A percentile compares a stretch with the other conserved stretches of the same genome.
Conservation (phyloP, 2,329 filamentous ascomycete genomes). For the Fusarium fracticaudum region DNA sequence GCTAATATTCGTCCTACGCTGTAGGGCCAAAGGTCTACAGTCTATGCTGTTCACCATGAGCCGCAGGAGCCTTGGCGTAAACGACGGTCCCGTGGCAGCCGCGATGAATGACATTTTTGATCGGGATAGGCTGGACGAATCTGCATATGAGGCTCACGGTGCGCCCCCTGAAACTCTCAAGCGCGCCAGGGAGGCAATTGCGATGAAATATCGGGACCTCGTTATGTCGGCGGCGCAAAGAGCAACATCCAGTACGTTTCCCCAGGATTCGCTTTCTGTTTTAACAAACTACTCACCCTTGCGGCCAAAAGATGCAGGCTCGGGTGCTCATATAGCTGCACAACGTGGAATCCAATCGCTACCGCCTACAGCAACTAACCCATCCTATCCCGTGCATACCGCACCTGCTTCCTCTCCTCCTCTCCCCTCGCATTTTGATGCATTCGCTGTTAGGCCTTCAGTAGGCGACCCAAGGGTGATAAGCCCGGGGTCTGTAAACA, state of each 20-base stretch:
- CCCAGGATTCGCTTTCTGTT: neutral
- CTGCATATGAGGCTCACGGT: neutral
- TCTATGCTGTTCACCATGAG: constrained; percentile 45
- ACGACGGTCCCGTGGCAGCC: constrained; percentile 24
- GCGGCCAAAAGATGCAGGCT: constrained; percentile 10
- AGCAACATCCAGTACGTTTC: constrained; percentile 22
- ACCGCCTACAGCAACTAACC: constrained; percentile 10
- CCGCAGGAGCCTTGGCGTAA: constrained; percentile 40
- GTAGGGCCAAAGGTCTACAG: constrained; percentile 39
- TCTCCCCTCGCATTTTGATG: constrained; percentile 12
- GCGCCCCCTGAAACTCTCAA: constrained; percentile 11
- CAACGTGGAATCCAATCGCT: constrained; percentile 10
- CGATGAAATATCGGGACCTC: constrained; percentile 11
- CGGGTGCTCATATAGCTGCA: neutral
- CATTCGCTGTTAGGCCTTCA: neutral
- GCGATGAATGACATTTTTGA: constrained; percentile 39
- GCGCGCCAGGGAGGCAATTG: constrained; percentile 10
- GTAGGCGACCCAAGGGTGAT: neutral
- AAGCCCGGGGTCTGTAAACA: constrained; percentile 8
- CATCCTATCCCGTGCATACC: neutral
- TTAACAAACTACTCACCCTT: constrained; percentile 12
- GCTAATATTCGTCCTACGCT: constrained; percentile 34
- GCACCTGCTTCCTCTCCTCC: constrained; percentile 4
- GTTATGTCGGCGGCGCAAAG: constrained; percentile 11
- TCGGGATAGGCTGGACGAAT: constrained; percentile 40